Base-by-base conservation (phyloP, 1,139 yeast genomes). In the Diutina scorzettiae region DNA sequence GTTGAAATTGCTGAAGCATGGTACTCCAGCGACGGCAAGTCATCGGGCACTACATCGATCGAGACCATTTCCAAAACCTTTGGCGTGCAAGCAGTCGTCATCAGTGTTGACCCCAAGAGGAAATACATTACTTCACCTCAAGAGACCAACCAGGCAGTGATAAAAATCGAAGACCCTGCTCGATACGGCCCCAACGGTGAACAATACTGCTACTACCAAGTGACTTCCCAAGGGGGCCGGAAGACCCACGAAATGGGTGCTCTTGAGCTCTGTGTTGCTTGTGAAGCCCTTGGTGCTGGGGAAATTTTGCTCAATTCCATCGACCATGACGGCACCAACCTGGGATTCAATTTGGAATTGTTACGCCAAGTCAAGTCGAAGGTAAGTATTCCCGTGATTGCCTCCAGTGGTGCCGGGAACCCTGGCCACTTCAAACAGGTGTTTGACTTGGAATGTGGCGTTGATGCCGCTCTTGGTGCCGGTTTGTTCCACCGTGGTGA, bases 391-490 rank as follows among this genome's bases (percentile, higher is more conserved):
- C 98, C 98, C 0, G 96, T 91, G 1, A 91, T 91, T 59, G 97
- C 98, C 0, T 86, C 96, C 18, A 81, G 94, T 46, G 98, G 98
- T 41, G 98, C 98, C 5, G 98, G 98, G 40, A 76, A 67, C 32
- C 98, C 98, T 2, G 73, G 68, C 45, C 97, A 91, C 62, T 91
- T 91, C 58, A 76, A 75, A 49, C 86, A 89, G 50, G 98, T 86
- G 1, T 91, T 91, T 56, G 69, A 69, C 42, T 51, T 66, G 57
- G 70, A 78, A 39, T 86, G 96, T 24, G 71, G 76, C 3, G 81
- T 91, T 2, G 98, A 91, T 62, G 98, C 98, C 41, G 97, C 98
- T 11, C 69, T 91, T 43, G 98, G 98, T 25, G 98, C 98, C 3
- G 98, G 98, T 40, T 81, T 91, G 78, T 91, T 91, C 67, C 98